Base-by-base conservation (phyloP, 1,284 basidiomycete genomes). In the Cryptococcus sp. region DNA sequence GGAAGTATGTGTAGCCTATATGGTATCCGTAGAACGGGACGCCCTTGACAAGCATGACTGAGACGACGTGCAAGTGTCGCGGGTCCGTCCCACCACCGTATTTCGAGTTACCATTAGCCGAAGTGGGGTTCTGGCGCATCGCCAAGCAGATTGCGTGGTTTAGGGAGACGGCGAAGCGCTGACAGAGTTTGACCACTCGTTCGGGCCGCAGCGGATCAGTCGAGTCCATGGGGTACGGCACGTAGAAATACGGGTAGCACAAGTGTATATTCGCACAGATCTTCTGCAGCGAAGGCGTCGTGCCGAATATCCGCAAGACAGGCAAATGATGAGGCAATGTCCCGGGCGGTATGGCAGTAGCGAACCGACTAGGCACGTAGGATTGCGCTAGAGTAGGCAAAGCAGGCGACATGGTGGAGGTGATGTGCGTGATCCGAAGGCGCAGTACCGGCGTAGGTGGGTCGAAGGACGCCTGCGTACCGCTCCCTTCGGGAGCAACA, bases 11-110 rank as follows among this genome's bases (percentile, higher is more conserved):
- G 72, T 92, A 90, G 25, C 87, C 86, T 19, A 89, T 82, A 74
- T 94, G 90, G 77, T 94, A 98, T 8, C 95, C 95, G 77, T 98
- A 99, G 77, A 98, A 97, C 66, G 90, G 89, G 22, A 91, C 81
- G n/a, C 93, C 95, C 80, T 98, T 98, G 68, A 94, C 91, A 40
- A 95, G 83, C 53, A 93, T 79, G 49, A 97, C 86, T 8, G 86
- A 73, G 81, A 59, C 87, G 84, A 75, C 75, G 54, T 78, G 77
- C n/a, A 79, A 64, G 53, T 78, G 77, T 39, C 66, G 69, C 10
- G 77, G 74, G 58, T 78, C 76, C 1, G 74, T 69, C 11, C 72
- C 71, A 10, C 76, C 72, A 10, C 68, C 73, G 44, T 59, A 67
- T 49, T 68, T 70, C 20, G 59, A 54, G 8, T 63, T 53, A 48